These are phyloP conservation scores for Diaporthe vexans DNA, from an alignment of 2,329 filamentous ascomycete species.

Conservation along the genomic window DNA sequence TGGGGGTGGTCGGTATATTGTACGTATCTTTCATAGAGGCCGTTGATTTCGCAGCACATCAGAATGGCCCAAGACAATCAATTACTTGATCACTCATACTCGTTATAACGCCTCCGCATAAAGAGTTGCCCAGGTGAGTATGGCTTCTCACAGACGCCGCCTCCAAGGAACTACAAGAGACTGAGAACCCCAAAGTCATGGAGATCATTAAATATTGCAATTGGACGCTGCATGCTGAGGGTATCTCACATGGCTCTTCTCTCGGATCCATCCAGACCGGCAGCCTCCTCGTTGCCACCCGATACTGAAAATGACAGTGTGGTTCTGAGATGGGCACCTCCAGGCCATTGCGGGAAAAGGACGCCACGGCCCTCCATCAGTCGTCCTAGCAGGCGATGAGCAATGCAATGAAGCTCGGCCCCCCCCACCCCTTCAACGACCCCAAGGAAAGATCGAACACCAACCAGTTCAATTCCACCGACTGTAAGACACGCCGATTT, in stretches of 20 bases:
- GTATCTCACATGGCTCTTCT: conserved; percentile 12
- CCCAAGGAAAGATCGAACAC: neutral
- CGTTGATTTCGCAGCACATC: no score
- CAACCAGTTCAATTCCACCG: neutral
- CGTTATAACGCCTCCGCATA: neutral
- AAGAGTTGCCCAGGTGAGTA: no score
- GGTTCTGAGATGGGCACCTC: neutral
- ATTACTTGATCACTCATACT: no score
- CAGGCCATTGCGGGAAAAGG: neutral
- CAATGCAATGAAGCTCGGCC: neutral
- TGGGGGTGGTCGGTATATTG: neutral
- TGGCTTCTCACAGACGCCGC: neutral
- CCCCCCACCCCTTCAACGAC: neutral
- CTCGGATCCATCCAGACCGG: neutral
- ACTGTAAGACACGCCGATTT: conserved; percentile 14
- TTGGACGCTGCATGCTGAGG: conserved; percentile 18
- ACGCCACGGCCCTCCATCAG: neutral
- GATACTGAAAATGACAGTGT: neutral
- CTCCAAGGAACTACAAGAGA: no score
- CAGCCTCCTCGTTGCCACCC: neutral
- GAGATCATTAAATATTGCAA: conserved; percentile 20
- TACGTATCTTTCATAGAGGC: neutral
- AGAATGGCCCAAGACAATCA: no score
- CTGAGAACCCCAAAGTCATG: neutral
- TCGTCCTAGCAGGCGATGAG: neutral